Base-by-base conservation (phyloP, 257 asterid genomes). In the Eustoma russellianum region DNA sequence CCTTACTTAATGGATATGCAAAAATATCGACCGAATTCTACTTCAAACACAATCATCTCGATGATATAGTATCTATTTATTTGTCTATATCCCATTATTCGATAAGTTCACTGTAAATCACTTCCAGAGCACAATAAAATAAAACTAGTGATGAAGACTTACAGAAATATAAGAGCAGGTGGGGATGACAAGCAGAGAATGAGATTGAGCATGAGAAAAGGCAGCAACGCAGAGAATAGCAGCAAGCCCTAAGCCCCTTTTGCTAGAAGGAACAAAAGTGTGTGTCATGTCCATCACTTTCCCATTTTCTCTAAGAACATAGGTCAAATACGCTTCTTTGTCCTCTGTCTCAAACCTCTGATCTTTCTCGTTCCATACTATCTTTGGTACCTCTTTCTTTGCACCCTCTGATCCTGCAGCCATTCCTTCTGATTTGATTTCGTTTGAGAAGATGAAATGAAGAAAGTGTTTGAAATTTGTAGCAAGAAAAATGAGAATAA, bases 131-230 rank as follows among this genome's bases (percentile, higher is more conserved):
- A 48, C 17, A 48, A 48, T 33, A n/a, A 16, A 17, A 10, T 0
- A 7, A 17, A n/a, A 40, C 43, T 30, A 53, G 2, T 7, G 7
- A 33, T 14, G 6, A 33, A 53, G 13, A 11, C 90, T 79, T 66
- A 88, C 96, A 41, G 95, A 91, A 73, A 86, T 88, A 33, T 91
- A 91, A 48, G 98, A 86, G 82, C 98, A 86, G 40, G 95, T 53
- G 51, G 98, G 96, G 17, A 86, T 67, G 73, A 90, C 66, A 55
- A 78, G 66, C 8, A 82, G 63, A 44, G 81, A 60, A 53, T 72
- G 79, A 13, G 73, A 49, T 18, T 66, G 83, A 50, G 98, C 95
- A 34, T 91, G 94, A 19, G 83, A 54, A 46, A 86, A 84, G 56
- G 98, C 98, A 46, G 96, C 89, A 67, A 70, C 75, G 58, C 94